Percentiles rank a stretch among this genome's conserved stretches.
Conservation (phyloP, 495 filamentous ascomycete species). For the Penicillium alfredii region DNA sequence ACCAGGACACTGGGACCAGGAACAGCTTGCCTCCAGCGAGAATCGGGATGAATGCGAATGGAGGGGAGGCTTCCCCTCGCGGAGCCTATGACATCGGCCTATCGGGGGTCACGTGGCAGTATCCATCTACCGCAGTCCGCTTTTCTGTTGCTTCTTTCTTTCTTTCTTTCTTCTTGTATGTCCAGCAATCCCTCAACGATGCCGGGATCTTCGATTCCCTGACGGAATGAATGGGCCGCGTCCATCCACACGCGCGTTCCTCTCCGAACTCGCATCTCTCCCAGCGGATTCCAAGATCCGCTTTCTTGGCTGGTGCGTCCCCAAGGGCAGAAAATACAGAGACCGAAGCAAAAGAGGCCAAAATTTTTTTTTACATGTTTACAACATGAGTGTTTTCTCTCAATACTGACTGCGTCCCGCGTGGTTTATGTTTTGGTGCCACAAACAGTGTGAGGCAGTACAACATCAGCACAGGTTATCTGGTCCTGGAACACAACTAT, state of each 20-base stretch:
- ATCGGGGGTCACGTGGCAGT: conserved; percentile 32
- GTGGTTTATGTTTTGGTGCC: too few species aligned
- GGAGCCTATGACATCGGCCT: conserved; percentile 40
- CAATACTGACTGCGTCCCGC: too few species aligned
- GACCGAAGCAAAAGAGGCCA: too few species aligned
- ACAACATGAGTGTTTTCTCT: too few species aligned
- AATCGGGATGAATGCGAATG: too few species aligned
- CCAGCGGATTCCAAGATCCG: conserved; percentile 68
- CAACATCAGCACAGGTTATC: conserved; percentile 46
- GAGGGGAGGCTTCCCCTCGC: conserved; percentile 32
- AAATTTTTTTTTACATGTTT: too few species aligned
- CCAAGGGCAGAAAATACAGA: not conserved
- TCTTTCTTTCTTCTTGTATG: not conserved
- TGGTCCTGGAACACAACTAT: conserved; percentile 64
- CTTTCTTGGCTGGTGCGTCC: conserved; percentile 81
- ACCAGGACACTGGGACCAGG: too few species aligned
- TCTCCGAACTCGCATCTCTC: conserved; percentile 53
- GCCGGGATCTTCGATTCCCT: conserved; percentile 1
- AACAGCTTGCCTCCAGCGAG: too few species aligned
- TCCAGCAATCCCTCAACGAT: conserved; percentile 3
- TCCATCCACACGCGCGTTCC: conserved; percentile 61
- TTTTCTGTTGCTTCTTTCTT: not conserved
- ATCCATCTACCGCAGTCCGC: conserved; percentile 9
- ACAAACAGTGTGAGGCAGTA: conserved; percentile 63
- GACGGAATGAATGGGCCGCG: conserved; percentile 51